A percentile compares a stretch with the other conserved stretches of the same genome.
These are phyloP conservation scores for Akanthomyces uredinophilus DNA, from an alignment of 2,329 filamentous ascomycete species.

Conservation along the genomic window DNA sequence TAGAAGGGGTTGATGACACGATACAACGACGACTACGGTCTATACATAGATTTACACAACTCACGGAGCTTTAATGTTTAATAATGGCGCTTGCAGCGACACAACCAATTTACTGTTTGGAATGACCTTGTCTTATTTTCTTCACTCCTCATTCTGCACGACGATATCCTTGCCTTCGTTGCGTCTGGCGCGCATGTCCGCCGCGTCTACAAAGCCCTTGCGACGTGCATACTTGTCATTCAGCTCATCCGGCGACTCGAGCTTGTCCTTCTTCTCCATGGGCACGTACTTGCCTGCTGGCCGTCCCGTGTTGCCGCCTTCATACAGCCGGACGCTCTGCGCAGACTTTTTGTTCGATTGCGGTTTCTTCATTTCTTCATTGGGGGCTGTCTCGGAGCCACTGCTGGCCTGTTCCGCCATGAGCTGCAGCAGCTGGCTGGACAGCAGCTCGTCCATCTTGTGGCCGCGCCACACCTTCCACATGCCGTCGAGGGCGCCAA, in stretches of 20 bases:
- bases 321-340: slow-evolving; percentile 38
- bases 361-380: background rate
- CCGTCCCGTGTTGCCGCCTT: slow-evolving; percentile 49
- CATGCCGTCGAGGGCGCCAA: slow-evolving; percentile 65
- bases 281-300: slow-evolving; percentile 50
- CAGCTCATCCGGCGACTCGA: slow-evolving; percentile 48
- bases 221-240: slow-evolving; percentile 59
- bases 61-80: background rate
- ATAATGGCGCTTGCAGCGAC: background rate
- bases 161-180: slow-evolving; percentile 28
- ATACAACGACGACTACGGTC: background rate
- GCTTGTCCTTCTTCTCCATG: slow-evolving; percentile 45
- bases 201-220: slow-evolving; percentile 51
- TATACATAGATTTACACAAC: background rate
- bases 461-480: slow-evolving; percentile 79
- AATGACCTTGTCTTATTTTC: background rate
- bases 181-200: slow-evolving; percentile 39
- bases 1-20: background rate
- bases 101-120: too few relatives aligned
- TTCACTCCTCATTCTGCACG: slow-evolving; percentile 22
- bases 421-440: slow-evolving; percentile 65
- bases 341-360: slow-evolving; percentile 20
- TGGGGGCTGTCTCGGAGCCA: slow-evolving; percentile 37
- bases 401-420: slow-evolving; percentile 38
- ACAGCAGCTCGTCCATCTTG: slow-evolving; percentile 87